A percentile compares a stretch with the other conserved stretches of the same genome.
phyloP scores from a whole-genome alignment of 78 protist species.

The Cavenderia fasciculata region DNA sequence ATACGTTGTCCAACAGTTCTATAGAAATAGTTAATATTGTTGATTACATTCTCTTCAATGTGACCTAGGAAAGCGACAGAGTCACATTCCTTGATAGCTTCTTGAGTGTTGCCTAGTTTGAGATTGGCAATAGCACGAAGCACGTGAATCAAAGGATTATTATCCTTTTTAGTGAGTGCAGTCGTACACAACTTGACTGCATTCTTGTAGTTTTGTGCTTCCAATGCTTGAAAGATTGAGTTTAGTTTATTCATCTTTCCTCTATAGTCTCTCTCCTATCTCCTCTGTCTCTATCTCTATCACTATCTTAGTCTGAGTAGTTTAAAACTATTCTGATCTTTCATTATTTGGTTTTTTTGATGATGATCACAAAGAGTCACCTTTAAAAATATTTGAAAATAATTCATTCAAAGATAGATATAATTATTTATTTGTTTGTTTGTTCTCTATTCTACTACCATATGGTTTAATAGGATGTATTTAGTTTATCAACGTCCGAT shows the following conservation, averaged over 20 bases:
- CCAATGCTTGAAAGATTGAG: constrained; percentile 55
- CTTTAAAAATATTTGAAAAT: too few relatives aligned
- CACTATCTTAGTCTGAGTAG: background rate
- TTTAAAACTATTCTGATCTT: too few relatives aligned
- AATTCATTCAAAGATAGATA: too few relatives aligned
- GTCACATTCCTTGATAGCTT: constrained; percentile 51
- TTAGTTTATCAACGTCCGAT: too few relatives aligned
- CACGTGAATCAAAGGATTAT: background rate
- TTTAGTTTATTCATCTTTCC: constrained; percentile 23
- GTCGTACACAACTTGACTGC: constrained; percentile 57
- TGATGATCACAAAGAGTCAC: too few relatives aligned
- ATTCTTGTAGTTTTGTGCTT: constrained; percentile 33
- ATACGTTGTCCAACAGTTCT: constrained; percentile 35
- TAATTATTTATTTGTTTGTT: too few relatives aligned
- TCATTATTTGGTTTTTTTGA: too few relatives aligned
- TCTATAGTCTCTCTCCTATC: background rate
- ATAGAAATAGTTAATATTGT: constrained; percentile 49
- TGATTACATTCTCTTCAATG: constrained; percentile 7
- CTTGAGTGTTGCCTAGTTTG: constrained; percentile 24
- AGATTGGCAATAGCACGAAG: constrained; percentile 2
- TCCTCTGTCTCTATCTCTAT: background rate
- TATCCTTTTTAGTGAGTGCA: constrained; percentile 9
- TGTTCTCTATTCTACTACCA: too few relatives aligned
- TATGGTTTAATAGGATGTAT: too few relatives aligned
- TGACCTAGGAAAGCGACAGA: constrained; percentile 19